phyloP scores from a whole-genome alignment of 164 flowering plant species.

The Stephania japonica region DNA sequence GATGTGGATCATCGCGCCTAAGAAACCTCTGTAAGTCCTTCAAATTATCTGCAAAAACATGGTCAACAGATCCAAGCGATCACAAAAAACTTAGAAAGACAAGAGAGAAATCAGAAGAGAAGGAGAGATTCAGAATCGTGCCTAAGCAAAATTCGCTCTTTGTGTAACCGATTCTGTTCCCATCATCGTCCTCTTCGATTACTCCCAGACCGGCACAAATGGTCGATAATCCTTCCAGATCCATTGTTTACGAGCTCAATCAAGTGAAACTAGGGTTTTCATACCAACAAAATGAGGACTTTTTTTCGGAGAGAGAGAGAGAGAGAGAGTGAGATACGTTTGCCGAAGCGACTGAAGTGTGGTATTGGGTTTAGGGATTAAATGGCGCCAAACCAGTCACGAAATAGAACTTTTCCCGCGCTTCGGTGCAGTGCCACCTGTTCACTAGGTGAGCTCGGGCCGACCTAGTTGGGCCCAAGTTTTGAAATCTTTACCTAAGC shows the following conservation, averaged over 20 bases:
- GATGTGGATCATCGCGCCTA: slow-evolving; percentile 83
- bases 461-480: no score
- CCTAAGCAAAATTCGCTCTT: slow-evolving; percentile 66
- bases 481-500: no score
- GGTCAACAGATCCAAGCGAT: background rate
- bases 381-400: slow-evolving; percentile 10
- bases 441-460: no score
- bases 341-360: background rate
- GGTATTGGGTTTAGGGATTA: background rate
- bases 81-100: background rate
- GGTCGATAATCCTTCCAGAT: slow-evolving; percentile 54
- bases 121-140: slow-evolving; percentile 11
- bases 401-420: slow-evolving; percentile 2
- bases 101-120: background rate
- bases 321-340: background rate
- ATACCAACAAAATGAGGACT: background rate
- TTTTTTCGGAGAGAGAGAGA: background rate
- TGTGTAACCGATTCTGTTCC: slow-evolving; percentile 46
- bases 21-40: slow-evolving; percentile 86
- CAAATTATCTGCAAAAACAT: slow-evolving; percentile 57
- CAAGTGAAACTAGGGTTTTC: slow-evolving; percentile 7
- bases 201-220: slow-evolving; percentile 74
- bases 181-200: slow-evolving; percentile 51
- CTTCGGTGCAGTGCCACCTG: background rate
- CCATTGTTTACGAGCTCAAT: slow-evolving; percentile 20